A percentile compares a stretch with the other conserved stretches of the same genome.
Conservation (phyloP, 768 basidiomycete genomes). For the Termitomyces sp. region DNA sequence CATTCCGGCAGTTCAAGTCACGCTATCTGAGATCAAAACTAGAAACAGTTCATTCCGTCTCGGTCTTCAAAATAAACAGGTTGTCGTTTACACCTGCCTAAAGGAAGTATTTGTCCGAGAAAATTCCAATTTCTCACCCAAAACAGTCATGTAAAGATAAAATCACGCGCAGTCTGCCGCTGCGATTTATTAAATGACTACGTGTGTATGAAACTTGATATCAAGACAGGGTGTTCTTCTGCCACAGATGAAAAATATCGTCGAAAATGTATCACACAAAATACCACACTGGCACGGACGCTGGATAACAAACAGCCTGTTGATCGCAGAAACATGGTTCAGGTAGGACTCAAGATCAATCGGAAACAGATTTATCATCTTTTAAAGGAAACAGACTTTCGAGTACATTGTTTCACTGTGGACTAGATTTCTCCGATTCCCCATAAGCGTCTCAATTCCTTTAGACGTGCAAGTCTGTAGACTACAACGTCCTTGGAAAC, state of each 20-base stretch:
- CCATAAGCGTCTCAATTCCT: too few species aligned
- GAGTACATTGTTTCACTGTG: constrained; percentile 22
- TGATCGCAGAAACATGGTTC: too few species aligned
- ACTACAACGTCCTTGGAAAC: not conserved
- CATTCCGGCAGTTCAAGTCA: not conserved
- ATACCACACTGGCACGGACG: not conserved
- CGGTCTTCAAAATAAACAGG: not conserved
- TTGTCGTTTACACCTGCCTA: not conserved
- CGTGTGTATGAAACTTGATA: not conserved
- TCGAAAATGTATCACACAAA: not conserved
- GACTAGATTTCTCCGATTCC: constrained; percentile 15
- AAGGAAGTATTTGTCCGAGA: not conserved
- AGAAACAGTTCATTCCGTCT: too few species aligned
- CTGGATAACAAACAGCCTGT: not conserved
- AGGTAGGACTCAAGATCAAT: not conserved
- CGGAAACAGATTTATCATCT: not conserved
- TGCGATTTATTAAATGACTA: not conserved
- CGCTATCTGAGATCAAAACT: too few species aligned
- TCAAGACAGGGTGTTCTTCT: not conserved
- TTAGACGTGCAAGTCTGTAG: too few species aligned
- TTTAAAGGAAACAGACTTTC: constrained; percentile 1
- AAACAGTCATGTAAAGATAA: not conserved
- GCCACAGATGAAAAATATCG: not conserved
- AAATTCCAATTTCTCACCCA: not conserved
- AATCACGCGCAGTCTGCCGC: not conserved